Evolutionary conservation across 352 stramenopile species (phyloP).

Genomic region (Globisporangium yorkense): DNA sequence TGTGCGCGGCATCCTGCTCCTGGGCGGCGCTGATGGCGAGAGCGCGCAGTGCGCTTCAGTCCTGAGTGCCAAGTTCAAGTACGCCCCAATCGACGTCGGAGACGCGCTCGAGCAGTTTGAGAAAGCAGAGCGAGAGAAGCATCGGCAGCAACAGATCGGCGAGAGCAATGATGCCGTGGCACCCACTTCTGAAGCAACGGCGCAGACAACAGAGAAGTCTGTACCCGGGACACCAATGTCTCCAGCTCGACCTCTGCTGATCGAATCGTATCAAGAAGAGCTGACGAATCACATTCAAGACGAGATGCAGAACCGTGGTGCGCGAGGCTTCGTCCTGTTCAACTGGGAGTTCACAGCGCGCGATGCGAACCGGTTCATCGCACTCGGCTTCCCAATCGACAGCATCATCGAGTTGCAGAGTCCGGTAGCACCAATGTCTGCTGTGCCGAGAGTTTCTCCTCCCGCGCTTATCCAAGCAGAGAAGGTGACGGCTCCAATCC

Average conservation of each 20-base stretch:
- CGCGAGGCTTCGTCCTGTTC: constrained; percentile 46
- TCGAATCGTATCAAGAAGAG: constrained; percentile 17
- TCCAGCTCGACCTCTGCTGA: constrained; percentile 2
- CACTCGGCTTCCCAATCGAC: constrained; percentile 37
- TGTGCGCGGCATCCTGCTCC: constrained; percentile 39
- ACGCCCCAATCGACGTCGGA: constrained; percentile 36
- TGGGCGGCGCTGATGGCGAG: constrained; percentile 34
- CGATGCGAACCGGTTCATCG: constrained; percentile 44
- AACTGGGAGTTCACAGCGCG: constrained; percentile 43
- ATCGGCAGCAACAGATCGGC: constrained; percentile 13
- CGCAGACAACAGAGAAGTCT: background rate
- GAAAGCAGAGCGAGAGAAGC: constrained; percentile 1
- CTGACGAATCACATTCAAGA: constrained; percentile 13
- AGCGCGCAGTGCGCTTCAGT: constrained; percentile 27
- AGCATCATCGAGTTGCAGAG: constrained; percentile 52
- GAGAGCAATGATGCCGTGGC: constrained; percentile 5
- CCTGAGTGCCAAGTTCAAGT: constrained; percentile 36
- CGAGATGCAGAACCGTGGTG: constrained; percentile 12
- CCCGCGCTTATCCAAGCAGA: background rate
- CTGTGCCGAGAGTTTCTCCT: background rate
- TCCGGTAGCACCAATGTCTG: constrained; percentile 1
- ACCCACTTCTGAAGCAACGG: background rate
- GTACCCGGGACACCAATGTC: background rate
- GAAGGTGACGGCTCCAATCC: background rate
- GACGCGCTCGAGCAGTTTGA: constrained; percentile 17